These are phyloP conservation scores for Vigna unguiculata DNA, from an alignment of 306 rosid genomes.

Conservation along the genomic window DNA sequence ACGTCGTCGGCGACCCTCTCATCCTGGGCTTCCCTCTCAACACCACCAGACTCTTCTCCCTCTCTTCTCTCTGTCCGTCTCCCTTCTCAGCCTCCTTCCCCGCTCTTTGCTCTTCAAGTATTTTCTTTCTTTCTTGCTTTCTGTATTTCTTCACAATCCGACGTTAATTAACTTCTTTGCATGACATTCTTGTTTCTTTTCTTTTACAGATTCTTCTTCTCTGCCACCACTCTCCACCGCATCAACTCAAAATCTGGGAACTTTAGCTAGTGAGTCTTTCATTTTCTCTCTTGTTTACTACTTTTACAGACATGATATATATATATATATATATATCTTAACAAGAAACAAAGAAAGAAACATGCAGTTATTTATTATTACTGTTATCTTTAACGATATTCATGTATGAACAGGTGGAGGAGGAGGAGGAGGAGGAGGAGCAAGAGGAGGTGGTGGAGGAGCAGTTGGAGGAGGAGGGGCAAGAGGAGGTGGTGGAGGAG, in stretches of 20 bases:
- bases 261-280: conserved; percentile 33
- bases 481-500: too few relatives aligned
- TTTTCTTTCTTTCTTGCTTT: not conserved
- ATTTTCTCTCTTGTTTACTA: not conserved
- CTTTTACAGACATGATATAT: too few relatives aligned
- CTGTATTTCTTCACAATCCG: not conserved
- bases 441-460: not conserved
- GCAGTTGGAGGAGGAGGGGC: too few relatives aligned
- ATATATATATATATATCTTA: too few relatives aligned
- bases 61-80: conserved; percentile 61
- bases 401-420: not conserved
- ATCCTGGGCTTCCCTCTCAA: conserved; percentile 77
- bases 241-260: conserved; percentile 30
- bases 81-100: conserved; percentile 27
- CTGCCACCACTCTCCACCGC: conserved; percentile 63
- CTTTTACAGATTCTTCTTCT: conserved; percentile 46
- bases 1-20: conserved; percentile 59
- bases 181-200: not conserved
- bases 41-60: conserved; percentile 59
- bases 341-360: not conserved
- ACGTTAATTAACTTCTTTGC: not conserved
- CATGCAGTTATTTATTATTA: too few relatives aligned
- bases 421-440: not conserved
- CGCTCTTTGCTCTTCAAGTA: conserved; percentile 48
- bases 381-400: too few relatives aligned